phyloP scores from a whole-genome alignment of 306 rosid species.

The Adenanthera pavonina region DNA sequence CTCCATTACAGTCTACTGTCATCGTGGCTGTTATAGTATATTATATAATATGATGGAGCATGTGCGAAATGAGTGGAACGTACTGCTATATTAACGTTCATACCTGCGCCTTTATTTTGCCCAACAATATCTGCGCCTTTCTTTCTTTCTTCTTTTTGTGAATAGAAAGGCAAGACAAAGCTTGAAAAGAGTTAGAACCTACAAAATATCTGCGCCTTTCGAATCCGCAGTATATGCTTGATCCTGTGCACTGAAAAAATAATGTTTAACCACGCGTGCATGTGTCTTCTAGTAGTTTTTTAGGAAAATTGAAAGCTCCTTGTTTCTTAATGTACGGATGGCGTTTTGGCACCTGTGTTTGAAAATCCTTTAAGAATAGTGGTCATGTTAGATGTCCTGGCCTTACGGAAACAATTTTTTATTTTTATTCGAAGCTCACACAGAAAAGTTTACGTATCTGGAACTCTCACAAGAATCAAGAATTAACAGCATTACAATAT shows the following conservation, averaged over 20 bases:
- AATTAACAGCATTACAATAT: no score
- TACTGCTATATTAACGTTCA: neutral
- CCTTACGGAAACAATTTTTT: neutral
- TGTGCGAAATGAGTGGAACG: neutral
- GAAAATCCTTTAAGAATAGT: neutral
- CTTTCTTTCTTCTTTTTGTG: no score
- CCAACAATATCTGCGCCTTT: no score
- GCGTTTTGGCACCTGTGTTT: neutral
- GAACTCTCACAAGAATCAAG: no score
- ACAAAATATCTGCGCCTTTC: no score
- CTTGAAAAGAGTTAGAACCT: no score
- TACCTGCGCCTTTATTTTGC: no score
- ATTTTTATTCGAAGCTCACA: no score
- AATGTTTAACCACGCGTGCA: neutral
- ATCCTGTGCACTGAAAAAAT: neutral
- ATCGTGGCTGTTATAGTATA: neutral
- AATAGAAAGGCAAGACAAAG: no score
- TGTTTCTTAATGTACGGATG: neutral
- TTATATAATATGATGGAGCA: neutral
- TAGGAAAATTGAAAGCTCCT: neutral
- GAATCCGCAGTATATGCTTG: neutral
- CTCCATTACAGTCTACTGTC: no score
- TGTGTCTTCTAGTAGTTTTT: neutral
- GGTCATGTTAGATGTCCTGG: neutral
- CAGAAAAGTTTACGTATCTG: no score